Conservation (phyloP, 2,329 filamentous ascomycete genomes). For the Nemania serpens region DNA sequence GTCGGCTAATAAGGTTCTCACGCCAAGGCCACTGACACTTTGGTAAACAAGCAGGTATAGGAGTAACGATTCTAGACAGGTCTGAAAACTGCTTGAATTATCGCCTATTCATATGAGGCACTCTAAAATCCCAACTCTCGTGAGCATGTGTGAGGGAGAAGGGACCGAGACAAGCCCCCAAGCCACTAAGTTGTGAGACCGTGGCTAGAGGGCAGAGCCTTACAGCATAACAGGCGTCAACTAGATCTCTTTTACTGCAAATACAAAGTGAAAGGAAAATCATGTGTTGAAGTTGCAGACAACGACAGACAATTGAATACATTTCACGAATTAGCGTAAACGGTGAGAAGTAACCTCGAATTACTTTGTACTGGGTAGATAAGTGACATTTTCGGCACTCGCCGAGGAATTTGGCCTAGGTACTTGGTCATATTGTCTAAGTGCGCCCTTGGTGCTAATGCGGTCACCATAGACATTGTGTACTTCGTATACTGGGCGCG, state of each 20-base stretch:
- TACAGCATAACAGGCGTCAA: not conserved
- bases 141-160: not conserved
- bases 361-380: not conserved
- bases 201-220: not conserved
- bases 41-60: not conserved
- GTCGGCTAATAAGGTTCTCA: slow-evolving; percentile 34
- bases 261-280: not conserved
- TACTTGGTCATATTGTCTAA: not conserved
- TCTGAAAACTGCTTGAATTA: not conserved
- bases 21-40: slow-evolving; percentile 27
- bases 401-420: slow-evolving; percentile 1
- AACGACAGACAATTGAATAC: not conserved
- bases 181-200: not conserved
- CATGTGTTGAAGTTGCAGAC: not conserved
- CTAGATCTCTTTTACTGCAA: not conserved
- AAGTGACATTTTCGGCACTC: slow-evolving; percentile 9
- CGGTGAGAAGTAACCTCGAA: not conserved
- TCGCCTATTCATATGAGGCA: slow-evolving; percentile 1
- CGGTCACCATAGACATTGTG: not conserved
- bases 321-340: not conserved
- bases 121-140: too few species aligned
- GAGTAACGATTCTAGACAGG: too few species aligned
- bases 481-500: slow-evolving; percentile 9
- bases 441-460: not conserved
- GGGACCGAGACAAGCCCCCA: not conserved